These are phyloP conservation scores for Colletotrichum abscissum DNA, from an alignment of 2,329 filamentous ascomycete genomes.

Conservation along the genomic window DNA sequence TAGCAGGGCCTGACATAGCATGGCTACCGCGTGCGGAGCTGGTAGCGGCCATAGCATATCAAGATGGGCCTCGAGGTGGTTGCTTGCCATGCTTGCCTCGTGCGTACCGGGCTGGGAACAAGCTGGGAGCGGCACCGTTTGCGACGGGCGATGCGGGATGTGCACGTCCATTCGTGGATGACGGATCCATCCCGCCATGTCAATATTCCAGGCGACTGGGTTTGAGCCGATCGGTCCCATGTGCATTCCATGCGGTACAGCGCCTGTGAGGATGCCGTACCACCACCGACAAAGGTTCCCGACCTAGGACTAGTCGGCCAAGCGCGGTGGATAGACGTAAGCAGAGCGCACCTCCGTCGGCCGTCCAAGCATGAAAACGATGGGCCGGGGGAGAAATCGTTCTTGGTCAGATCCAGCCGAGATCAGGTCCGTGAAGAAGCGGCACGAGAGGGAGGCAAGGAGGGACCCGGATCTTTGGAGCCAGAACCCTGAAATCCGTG, in stretches of 20 bases:
- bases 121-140: slow-evolving; percentile 25
- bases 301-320: not conserved
- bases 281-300: not conserved
- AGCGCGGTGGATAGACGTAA: not conserved
- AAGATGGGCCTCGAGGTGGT: not conserved
- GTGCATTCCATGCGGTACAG: slow-evolving; percentile 27
- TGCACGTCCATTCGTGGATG: slow-evolving; percentile 11
- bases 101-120: slow-evolving; percentile 16
- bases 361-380: not conserved
- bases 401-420: not conserved
- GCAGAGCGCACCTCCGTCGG: not conserved
- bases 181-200: slow-evolving; percentile 27
- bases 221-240: slow-evolving; percentile 20
- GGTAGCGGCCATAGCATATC: slow-evolving; percentile 18
- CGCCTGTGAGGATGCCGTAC: slow-evolving; percentile 2
- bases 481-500: not conserved
- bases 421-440: not conserved
- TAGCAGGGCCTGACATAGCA: not conserved
- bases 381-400: not conserved
- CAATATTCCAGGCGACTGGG: slow-evolving; percentile 20
- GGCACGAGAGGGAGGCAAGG: not conserved
- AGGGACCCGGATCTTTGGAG: not conserved
- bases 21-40: slow-evolving; percentile 24
- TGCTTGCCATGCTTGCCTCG: slow-evolving; percentile 12
- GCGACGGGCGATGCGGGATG: slow-evolving; percentile 9